Evolutionary conservation across 2,329 filamentous ascomycete species (phyloP), one percentile per base, ranked within the genome.

Genomic region (Ramularia collo-cygni): DNA sequence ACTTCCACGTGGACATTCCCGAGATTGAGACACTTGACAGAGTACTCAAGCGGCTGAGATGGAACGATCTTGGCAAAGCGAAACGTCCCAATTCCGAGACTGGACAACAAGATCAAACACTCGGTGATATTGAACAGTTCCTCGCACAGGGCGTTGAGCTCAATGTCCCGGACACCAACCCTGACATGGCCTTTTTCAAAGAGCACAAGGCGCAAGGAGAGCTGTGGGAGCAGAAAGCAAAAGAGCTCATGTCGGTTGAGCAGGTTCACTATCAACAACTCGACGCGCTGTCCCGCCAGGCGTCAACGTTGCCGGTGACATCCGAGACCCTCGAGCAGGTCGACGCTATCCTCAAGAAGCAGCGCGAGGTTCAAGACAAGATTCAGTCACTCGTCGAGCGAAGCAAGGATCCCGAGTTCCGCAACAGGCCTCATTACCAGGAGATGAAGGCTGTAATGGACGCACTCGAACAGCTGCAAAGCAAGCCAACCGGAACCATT

Each of bases 391-490:
- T 98, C 8, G 89, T 83, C 26, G 79, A 90, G 43, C 79, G 82
- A 41, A 90, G 83, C 47, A 84, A 80, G 49, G 74, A 87, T 26
- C 68, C 74, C 0, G 84, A 95, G 53, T 81, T 87, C 55, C 75
- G 76, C 28, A 82, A 87, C 52, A 77, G 92, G 17, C 92, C 92
- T 0, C 84, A 80, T 55, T 98, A 96, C 59, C 72, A 77, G 26
- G 90, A 96, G 54, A 87, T 95, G n/a, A 78, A 84, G 3, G 86
- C 93, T 31, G 81, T 95, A 8, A 86, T 92, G 70, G 86, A 89
- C 56, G 83, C 83, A 45, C 68, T 98, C 9, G 84, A 87, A 42
- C 86, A 92, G 38, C 74, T 96, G 8, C 94, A 95, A 54, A 94
- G 87, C 48, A 95, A 95, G 58, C 92, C 92, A 0, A 77, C 77